Evolutionary conservation across 805 yeast species (phyloP).

Genomic region (Teunomyces gatunensis): DNA sequence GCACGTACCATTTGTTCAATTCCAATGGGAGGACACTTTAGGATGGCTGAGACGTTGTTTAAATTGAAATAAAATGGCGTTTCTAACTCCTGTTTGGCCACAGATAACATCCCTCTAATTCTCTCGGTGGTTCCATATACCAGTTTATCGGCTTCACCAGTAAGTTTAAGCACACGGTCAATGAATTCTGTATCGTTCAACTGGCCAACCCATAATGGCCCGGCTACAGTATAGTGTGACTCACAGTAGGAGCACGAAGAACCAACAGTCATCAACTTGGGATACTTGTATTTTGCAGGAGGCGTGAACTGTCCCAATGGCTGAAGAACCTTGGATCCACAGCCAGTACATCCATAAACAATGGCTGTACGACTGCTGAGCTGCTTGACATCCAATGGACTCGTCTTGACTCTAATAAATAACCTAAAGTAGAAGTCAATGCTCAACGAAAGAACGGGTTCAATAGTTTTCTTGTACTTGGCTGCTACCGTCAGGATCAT

Average conservation of each 20-base stretch:
- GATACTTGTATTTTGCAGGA: slow-evolving; percentile 54
- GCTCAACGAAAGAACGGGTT: slow-evolving; percentile 80
- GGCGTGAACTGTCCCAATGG: slow-evolving; percentile 62
- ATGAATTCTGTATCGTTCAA: slow-evolving; percentile 72
- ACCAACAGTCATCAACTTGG: slow-evolving; percentile 14
- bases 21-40: slow-evolving; percentile 84
- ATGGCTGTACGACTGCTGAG: slow-evolving; percentile 75
- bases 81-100: slow-evolving; percentile 69
- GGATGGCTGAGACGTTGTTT: slow-evolving; percentile 66
- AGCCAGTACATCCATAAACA: slow-evolving; percentile 82
- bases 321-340: slow-evolving; percentile 71
- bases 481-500: slow-evolving; percentile 83
- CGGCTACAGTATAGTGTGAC: slow-evolving; percentile 71
- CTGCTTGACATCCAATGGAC: slow-evolving; percentile 80
- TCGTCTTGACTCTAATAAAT: slow-evolving; percentile 71
- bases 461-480: slow-evolving; percentile 79
- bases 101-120: slow-evolving; percentile 87
- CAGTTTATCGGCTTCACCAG: slow-evolving; percentile 47
- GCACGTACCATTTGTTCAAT: slow-evolving; percentile 72
- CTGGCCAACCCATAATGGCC: slow-evolving; percentile 87
- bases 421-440: slow-evolving; percentile 92
- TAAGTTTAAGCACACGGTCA: slow-evolving; percentile 56
- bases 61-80: slow-evolving; percentile 82
- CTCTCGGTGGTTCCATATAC: slow-evolving; percentile 78
- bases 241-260: slow-evolving; percentile 71